Conservation (phyloP, 1,284 basidiomycete species). For the Nidula niveotomentosa region DNA sequence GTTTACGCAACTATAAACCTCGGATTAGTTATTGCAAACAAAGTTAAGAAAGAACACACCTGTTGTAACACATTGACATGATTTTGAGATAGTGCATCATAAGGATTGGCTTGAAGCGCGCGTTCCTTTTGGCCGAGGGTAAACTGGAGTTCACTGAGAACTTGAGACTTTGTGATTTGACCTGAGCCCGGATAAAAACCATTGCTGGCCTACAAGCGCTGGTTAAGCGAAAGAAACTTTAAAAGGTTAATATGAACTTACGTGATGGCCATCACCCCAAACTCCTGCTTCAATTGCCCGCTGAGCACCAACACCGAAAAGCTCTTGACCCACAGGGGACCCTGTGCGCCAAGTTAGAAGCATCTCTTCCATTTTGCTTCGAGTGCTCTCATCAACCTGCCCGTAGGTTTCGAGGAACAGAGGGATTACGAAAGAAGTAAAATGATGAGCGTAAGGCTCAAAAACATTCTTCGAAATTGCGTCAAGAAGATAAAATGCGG, state of each 20-base stretch:
- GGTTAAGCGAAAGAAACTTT: conserved; percentile 1
- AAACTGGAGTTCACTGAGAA: conserved; percentile 79
- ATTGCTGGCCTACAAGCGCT: conserved; percentile 11
- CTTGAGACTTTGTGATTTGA: conserved; percentile 68
- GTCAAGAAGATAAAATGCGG: conserved; percentile 93
- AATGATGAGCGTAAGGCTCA: conserved; percentile 83
- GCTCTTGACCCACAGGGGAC: conserved; percentile 73
- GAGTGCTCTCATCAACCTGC: conserved; percentile 79
- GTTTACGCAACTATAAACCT: conserved; percentile 59
- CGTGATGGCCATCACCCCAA: conserved; percentile 56
- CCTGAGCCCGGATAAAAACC: conserved; percentile 31
- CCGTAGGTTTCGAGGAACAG: conserved; percentile 86
- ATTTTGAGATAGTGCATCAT: conserved; percentile 59
- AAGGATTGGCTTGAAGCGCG: conserved; percentile 60
- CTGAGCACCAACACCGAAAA: conserved; percentile 80
- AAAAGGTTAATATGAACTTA: not conserved
- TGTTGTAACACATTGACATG: conserved; percentile 75
- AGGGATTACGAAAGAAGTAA: conserved; percentile 73
- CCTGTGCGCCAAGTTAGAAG: conserved; percentile 90
- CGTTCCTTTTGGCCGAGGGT: conserved; percentile 77
- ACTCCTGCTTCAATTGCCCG: conserved; percentile 75
- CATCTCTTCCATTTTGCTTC: conserved; percentile 96
- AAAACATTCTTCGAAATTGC: conserved; percentile 96
- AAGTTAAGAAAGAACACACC: conserved; percentile 41
- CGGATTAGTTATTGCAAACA: no score